phyloP scores from a whole-genome alignment of 2,329 filamentous ascomycete species.

The Teratosphaeria destructans region DNA sequence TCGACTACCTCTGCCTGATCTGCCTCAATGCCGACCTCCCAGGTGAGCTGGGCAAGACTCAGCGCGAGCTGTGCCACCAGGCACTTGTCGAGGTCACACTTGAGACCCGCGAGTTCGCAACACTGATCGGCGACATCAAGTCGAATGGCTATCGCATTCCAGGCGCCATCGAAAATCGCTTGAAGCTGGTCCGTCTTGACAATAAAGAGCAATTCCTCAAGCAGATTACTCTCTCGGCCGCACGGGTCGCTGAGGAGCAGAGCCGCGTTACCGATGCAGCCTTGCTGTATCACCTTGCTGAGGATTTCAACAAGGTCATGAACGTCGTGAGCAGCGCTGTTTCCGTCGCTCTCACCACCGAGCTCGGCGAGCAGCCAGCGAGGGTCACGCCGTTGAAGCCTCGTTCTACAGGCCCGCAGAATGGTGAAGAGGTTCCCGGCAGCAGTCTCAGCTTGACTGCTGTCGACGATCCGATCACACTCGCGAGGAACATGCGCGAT shows the following conservation, averaged over 20 bases:
- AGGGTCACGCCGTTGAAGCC: conserved; percentile 73
- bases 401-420: conserved; percentile 33
- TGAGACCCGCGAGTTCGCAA: conserved; percentile 94
- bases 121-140: conserved; percentile 82
- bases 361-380: conserved; percentile 71
- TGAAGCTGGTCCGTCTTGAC: conserved; percentile 66
- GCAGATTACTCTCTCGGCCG: conserved; percentile 86
- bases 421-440: conserved; percentile 27
- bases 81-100: conserved; percentile 86
- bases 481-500: conserved; percentile 52
- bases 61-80: conserved; percentile 78
- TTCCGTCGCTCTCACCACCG: conserved; percentile 77
- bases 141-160: conserved; percentile 75
- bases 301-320: conserved; percentile 92
- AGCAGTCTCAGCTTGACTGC: conserved; percentile 56
- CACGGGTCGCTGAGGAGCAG: conserved; percentile 85
- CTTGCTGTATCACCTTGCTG: conserved; percentile 84
- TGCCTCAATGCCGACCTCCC: conserved; percentile 80
- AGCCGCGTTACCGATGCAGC: conserved; percentile 90
- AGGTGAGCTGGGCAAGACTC: conserved; percentile 62
- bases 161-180: conserved; percentile 78
- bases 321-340: conserved; percentile 79
- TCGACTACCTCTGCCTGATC: conserved; percentile 86
- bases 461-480: conserved; percentile 54
- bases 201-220: conserved; percentile 78